Evolutionary conservation across 139 green algal genomes (phyloP).

Genomic region (Tetradesmus lagerheimii): DNA sequence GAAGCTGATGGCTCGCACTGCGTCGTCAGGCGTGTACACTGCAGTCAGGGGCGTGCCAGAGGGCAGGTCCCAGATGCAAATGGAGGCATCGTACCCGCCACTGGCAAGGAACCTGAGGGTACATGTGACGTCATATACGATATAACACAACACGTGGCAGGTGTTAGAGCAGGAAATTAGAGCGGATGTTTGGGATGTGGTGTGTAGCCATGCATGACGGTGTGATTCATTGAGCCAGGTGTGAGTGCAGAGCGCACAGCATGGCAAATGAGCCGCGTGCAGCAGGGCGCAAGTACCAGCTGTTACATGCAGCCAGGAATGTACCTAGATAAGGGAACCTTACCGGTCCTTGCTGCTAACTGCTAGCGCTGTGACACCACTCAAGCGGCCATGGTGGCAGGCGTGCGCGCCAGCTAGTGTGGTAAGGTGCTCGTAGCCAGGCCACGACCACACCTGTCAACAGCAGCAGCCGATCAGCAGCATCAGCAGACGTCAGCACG

Average conservation of each 20-base stretch:
- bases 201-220: no score
- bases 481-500: background rate
- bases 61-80: constrained; percentile 27
- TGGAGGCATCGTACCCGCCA: constrained; percentile 21
- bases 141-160: no score
- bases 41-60: background rate
- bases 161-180: no score
- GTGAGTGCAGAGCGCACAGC: background rate
- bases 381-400: background rate
- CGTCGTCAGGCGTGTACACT: constrained; percentile 26
- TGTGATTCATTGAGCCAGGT: background rate
- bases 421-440: constrained; percentile 9
- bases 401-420: background rate
- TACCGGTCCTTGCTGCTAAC: background rate
- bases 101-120: constrained; percentile 17
- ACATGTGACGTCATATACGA: no score
- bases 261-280: background rate
- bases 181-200: no score
- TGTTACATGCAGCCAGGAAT: background rate
- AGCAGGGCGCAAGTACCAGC: no score
- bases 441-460: constrained; percentile 32
- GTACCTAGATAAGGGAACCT: background rate
- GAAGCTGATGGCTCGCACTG: constrained; percentile 32
- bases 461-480: background rate
- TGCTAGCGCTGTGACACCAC: constrained; percentile 36